Percentiles rank a stretch among this genome's conserved stretches.
phyloP scores from a whole-genome alignment of 257 asterid species.

The Solanum appendiculatum region DNA sequence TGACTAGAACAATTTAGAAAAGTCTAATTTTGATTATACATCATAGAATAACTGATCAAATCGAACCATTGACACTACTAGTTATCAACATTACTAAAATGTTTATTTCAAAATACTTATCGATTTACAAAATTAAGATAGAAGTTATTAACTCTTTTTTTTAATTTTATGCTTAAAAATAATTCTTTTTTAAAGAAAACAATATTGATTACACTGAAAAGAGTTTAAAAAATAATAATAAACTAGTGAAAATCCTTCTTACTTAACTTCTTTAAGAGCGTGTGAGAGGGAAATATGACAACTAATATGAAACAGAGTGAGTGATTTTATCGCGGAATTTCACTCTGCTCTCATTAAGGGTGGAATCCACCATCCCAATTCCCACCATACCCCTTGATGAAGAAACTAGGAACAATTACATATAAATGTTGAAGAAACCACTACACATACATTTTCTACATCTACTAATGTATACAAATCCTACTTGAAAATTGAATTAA shows the following conservation, averaged over 20 bases:
- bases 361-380: neutral
- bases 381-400: neutral
- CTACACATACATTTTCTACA: neutral
- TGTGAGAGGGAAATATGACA: neutral
- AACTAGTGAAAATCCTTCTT: neutral
- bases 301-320: neutral
- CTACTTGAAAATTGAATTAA: neutral
- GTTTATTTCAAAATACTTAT: neutral
- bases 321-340: neutral
- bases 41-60: no score
- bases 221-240: neutral
- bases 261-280: neutral
- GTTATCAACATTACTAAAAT: neutral
- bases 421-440: neutral
- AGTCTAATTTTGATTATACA: no score
- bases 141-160: no score
- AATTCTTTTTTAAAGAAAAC: neutral
- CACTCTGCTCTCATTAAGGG: neutral
- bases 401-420: neutral
- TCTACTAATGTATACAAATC: neutral
- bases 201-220: neutral
- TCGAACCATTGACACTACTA: no score
- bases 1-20: no score
- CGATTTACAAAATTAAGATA: neutral
- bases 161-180: neutral